phyloP scores from a whole-genome alignment of 495 filamentous ascomycete genomes.

The Penicillium paradoxum region DNA sequence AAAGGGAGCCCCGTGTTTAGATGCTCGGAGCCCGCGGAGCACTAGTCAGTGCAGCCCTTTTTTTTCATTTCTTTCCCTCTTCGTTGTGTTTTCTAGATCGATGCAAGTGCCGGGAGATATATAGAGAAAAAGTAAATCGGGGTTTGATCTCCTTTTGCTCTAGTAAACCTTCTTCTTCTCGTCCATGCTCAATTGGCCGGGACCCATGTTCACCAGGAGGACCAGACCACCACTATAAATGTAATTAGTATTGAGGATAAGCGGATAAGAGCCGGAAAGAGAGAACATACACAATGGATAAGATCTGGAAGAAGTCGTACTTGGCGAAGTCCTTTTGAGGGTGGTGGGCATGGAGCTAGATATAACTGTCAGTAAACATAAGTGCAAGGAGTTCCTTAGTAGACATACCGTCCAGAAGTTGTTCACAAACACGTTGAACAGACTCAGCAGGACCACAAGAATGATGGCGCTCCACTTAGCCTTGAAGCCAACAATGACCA shows the following conservation, averaged over 20 bases:
- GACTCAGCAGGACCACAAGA: slow-evolving; percentile 86
- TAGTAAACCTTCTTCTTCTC: slow-evolving; percentile 99
- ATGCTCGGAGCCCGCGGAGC: slow-evolving; percentile 4
- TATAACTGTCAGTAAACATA: slow-evolving; percentile 1
- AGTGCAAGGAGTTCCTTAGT: background rate
- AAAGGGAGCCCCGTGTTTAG: background rate
- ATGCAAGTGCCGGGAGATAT: slow-evolving; percentile 9
- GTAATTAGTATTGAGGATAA: slow-evolving; percentile 13
- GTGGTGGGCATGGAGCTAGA: slow-evolving; percentile 94
- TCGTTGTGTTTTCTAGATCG: slow-evolving; percentile 5
- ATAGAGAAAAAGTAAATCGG: slow-evolving; percentile 8
- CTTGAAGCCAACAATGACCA: slow-evolving; percentile 99
- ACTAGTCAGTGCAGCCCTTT: background rate
- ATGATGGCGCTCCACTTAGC: slow-evolving; percentile 96
- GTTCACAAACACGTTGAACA: slow-evolving; percentile 96
- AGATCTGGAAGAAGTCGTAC: slow-evolving; percentile 99
- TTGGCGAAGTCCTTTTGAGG: slow-evolving; percentile 99
- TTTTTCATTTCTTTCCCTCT: background rate
- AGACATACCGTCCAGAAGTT: slow-evolving; percentile 98
- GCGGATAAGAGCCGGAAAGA: background rate
- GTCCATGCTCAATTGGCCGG: slow-evolving; percentile 94
- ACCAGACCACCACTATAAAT: slow-evolving; percentile 72
- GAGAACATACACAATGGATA: slow-evolving; percentile 84
- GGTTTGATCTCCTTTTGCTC: slow-evolving; percentile 7
- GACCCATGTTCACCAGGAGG: slow-evolving; percentile 96